Evolutionary conservation across 176 grass and related monocot genomes (phyloP).

Genomic region (Zoysia japonica): DNA sequence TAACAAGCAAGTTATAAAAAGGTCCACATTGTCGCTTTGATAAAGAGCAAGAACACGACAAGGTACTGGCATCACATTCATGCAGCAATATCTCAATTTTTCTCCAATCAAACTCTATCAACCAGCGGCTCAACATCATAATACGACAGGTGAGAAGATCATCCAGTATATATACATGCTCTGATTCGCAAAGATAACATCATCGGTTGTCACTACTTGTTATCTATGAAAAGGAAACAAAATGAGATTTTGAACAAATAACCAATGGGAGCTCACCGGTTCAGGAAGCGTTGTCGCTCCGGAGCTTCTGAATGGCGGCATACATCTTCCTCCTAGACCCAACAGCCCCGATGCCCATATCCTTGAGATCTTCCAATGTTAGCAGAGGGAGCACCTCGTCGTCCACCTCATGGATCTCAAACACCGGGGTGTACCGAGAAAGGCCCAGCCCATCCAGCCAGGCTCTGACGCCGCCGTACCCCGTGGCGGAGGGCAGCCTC

Average conservation of each 20-base stretch:
- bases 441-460: conserved; percentile 78
- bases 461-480: conserved; percentile 56
- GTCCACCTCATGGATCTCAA: conserved; percentile 94
- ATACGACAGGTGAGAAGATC: not conserved
- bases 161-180: conserved; percentile 18
- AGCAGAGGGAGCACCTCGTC: conserved; percentile 76
- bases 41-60: conserved; percentile 1
- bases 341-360: conserved; percentile 92
- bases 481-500: conserved; percentile 27
- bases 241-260: not conserved
- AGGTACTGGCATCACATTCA: not conserved
- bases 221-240: conserved; percentile 28
- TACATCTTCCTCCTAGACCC: conserved; percentile 88
- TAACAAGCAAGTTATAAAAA: conserved; percentile 16
- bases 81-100: conserved; percentile 27
- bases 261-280: conserved; percentile 44
- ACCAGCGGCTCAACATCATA: not conserved
- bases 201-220: not conserved
- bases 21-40: not conserved
- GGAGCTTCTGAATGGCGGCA: conserved; percentile 66
- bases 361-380: conserved; percentile 87
- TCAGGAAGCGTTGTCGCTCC: conserved; percentile 50
- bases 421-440: conserved; percentile 62
- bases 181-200: not conserved
- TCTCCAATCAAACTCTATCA: conserved; percentile 24